phyloP scores from a whole-genome alignment of 2,329 filamentous ascomycete genomes.

The Dactylellina sp. region DNA sequence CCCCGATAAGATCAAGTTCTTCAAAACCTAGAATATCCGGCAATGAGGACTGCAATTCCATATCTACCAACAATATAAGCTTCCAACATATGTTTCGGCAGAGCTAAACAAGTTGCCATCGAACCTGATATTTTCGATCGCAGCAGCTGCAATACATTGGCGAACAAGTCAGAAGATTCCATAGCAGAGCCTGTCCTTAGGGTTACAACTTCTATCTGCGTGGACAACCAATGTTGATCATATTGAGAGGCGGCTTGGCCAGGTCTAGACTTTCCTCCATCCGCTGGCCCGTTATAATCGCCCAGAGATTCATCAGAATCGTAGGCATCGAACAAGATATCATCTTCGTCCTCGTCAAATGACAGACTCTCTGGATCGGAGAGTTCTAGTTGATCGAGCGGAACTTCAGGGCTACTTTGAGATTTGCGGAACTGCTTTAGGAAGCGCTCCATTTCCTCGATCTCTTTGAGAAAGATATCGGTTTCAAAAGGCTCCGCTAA shows the following conservation, averaged over 20 bases:
- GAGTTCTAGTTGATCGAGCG: constrained; percentile 18
- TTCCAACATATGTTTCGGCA: constrained; percentile 62
- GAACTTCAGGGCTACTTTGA: constrained; percentile 10
- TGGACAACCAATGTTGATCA: constrained; percentile 53
- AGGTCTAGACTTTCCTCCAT: background rate
- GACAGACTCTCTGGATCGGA: constrained; percentile 34
- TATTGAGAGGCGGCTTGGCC: constrained; percentile 9
- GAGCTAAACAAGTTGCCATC: constrained; percentile 17
- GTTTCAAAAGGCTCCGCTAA: constrained; percentile 19
- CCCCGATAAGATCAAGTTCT: constrained; percentile 90
- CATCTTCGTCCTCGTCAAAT: constrained; percentile 31
- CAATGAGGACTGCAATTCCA: constrained; percentile 89
- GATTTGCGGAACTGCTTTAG: constrained; percentile 39
- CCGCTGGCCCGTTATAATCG: constrained; percentile 6
- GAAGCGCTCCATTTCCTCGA: constrained; percentile 50
- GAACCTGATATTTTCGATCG: constrained; percentile 51
- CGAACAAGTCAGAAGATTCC: constrained; percentile 41
- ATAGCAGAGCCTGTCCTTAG: constrained; percentile 48
- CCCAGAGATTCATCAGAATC: constrained; percentile 45
- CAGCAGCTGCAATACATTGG: constrained; percentile 55
- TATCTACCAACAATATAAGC: constrained; percentile 68
- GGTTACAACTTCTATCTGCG: constrained; percentile 40
- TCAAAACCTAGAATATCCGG: constrained; percentile 93
- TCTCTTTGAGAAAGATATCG: constrained; percentile 46
- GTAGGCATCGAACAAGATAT: constrained; percentile 43